Percentiles rank a stretch among this genome's conserved stretches.
These are phyloP conservation scores for Cubamyces sp. DNA, from an alignment of 768 basidiomycete genomes.

Conservation along the genomic window DNA sequence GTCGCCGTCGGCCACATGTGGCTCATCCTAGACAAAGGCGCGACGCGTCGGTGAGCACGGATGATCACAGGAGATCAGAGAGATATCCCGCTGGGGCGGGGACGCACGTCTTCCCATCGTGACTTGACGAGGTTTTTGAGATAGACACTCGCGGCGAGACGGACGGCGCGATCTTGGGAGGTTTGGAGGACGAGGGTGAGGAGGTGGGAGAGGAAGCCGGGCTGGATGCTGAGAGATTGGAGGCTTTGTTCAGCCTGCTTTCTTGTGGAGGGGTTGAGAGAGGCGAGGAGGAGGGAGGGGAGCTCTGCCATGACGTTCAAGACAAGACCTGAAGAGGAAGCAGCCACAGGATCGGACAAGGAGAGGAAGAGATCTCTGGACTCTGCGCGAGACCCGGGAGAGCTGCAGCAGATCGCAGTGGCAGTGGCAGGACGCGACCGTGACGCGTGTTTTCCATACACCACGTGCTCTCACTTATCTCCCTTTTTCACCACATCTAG, in stretches of 20 bases:
- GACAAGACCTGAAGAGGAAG: slow-evolving; percentile 1
- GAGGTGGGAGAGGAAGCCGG: slow-evolving; percentile 79
- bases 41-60: slow-evolving; percentile 1
- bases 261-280: slow-evolving; percentile 67
- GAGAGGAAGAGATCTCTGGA: neutral
- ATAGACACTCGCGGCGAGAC: slow-evolving; percentile 87
- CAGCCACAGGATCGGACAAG: slow-evolving; percentile 2
- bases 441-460: slow-evolving; percentile 7
- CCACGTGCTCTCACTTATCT: slow-evolving; percentile 8
- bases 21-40: slow-evolving; percentile 57
- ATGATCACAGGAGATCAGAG: neutral
- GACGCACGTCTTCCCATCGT: slow-evolving; percentile 82
- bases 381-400: neutral
- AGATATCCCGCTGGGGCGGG: neutral
- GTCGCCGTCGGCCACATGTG: slow-evolving; percentile 71
- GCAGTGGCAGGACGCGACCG: slow-evolving; percentile 8
- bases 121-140: slow-evolving; percentile 90
- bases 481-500: neutral
- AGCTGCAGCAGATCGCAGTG: neutral
- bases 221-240: slow-evolving; percentile 63
- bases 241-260: slow-evolving; percentile 86
- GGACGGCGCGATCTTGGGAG: slow-evolving; percentile 65
- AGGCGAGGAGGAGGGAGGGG: slow-evolving; percentile 69
- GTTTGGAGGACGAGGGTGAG: slow-evolving; percentile 75
- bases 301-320: slow-evolving; percentile 61